Percentiles rank a stretch among this genome's conserved stretches.
phyloP scores from a whole-genome alignment of 1,284 basidiomycete genomes.

The Hymenochaete sp. region DNA sequence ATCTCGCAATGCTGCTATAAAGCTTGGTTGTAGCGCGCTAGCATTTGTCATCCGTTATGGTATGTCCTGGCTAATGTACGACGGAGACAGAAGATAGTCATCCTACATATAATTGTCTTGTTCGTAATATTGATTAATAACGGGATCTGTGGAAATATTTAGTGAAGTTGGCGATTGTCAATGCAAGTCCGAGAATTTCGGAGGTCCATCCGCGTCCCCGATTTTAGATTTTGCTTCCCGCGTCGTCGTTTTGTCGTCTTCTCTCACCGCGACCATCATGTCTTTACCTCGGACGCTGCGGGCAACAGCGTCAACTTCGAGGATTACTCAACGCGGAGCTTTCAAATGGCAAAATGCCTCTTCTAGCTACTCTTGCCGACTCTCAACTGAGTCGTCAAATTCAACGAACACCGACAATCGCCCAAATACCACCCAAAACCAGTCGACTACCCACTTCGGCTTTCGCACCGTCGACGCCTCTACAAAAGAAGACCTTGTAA shows the following conservation, averaged over 20 bases:
- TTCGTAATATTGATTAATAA: no score
- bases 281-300: neutral
- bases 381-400: no score
- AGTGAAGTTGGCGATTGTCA: neutral
- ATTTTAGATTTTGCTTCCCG: no score
- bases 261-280: neutral
- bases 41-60: conserved; percentile 86
- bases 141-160: neutral
- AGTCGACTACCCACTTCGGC: conserved; percentile 77
- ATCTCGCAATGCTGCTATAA: conserved; percentile 8
- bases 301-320: neutral
- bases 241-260: no score
- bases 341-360: no score
- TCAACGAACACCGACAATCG: conserved; percentile 5
- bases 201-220: no score
- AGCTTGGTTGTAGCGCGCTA: conserved; percentile 63
- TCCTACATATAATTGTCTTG: no score
- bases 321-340: no score
- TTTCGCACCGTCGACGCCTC: conserved; percentile 80
- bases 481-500: conserved; percentile 72
- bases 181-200: no score
- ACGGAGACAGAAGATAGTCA: conserved; percentile 69
- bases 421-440: conserved; percentile 11
- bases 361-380: no score
- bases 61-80: conserved; percentile 78